Base-by-base conservation (phyloP, 2,329 filamentous ascomycete species). In the Penicillium italicum region DNA sequence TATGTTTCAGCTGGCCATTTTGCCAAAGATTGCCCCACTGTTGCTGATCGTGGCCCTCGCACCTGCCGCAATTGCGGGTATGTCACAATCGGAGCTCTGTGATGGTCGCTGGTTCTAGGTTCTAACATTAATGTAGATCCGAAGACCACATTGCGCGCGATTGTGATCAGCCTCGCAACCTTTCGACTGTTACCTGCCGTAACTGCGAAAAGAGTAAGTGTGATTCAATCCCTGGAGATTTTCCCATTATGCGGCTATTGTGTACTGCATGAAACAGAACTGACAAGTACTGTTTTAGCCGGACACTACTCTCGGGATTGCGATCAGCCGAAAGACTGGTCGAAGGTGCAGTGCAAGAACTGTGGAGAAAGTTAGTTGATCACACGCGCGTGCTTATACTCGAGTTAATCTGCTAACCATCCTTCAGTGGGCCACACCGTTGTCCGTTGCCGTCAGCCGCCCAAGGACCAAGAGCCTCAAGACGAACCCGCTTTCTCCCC, bases 31-130 rank as follows among this genome's bases (percentile, higher is more conserved):
- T 80, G 78, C 54, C 73, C 74, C 14, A 68, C 73, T 44, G 65
- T 63, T 9, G 58, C 66, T 46, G 69, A 69, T 41, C 50, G 59
- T n/a, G 40, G 40, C 14, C 63, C 68, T 20, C 71, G 69, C 44
- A 64, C 72, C 43, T 80, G 78, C 57, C 72, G 72, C 26, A 79
- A 79, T 62, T 79, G 77, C 62, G 75, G 74, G 73, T 76, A 60
- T 66, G 71, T 26, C 26, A 11, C 20, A 43, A 5, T 1, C 8
- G 30, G 18, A 34, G 26, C 37, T 9, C 26, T 14, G 12, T 46
- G 33, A 20, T 51, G 40, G 34, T 41, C 7, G 10, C n/a, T 37
- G 38, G 2, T 20, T 40, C 46, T 61, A 62, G n/a, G n/a, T n/a
- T n/a, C n/a, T n/a, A 72, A 43, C 62, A 24, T 46, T n/a, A 9